Percentiles rank a stretch among this genome's conserved stretches.
phyloP scores from a whole-genome alignment of 2,329 filamentous ascomycete species.

The Aureobasidium pullulans region DNA sequence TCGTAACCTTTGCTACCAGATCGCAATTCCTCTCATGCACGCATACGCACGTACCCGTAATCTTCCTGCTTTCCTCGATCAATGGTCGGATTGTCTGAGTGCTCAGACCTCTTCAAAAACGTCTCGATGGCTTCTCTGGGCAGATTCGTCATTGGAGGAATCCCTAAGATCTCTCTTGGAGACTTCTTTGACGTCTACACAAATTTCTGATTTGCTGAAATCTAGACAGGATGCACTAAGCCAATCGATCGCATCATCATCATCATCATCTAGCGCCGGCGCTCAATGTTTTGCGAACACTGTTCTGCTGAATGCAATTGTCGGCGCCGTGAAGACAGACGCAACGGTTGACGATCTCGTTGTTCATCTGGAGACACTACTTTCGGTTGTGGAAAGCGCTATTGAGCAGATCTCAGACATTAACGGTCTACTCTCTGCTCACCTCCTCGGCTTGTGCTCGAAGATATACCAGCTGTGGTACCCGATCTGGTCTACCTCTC shows the following conservation, averaged over 20 bases:
- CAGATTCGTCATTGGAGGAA: slow-evolving; percentile 15
- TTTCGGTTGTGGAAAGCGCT: background rate
- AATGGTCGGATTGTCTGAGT: slow-evolving; percentile 24
- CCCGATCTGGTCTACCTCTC: slow-evolving; percentile 7
- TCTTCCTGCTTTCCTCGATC: slow-evolving; percentile 22
- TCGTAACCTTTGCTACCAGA: slow-evolving; percentile 4
- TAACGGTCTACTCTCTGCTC: background rate
- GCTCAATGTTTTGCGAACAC: slow-evolving; percentile 1
- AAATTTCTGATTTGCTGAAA: slow-evolving; percentile 17
- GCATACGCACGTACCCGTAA: slow-evolving; percentile 24
- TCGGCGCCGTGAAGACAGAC: slow-evolving; percentile 9
- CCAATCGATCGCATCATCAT: background rate
- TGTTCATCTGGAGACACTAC: background rate
- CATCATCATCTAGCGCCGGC: background rate
- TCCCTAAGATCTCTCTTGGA: slow-evolving; percentile 20
- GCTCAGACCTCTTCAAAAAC: background rate
- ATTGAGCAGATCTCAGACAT: background rate
- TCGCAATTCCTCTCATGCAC: slow-evolving; percentile 25
- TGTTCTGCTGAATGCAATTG: slow-evolving; percentile 5
- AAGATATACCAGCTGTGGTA: slow-evolving; percentile 5
- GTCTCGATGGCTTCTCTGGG: slow-evolving; percentile 19
- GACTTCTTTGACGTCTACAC: slow-evolving; percentile 15
- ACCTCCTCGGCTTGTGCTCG: background rate
- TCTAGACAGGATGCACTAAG: background rate
- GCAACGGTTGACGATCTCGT: slow-evolving; percentile 9